Evolutionary conservation across 2,329 filamentous ascomycete genomes (phyloP), one percentile per base, ranked within the genome.

Genomic region (Pezicula radicicola): DNA sequence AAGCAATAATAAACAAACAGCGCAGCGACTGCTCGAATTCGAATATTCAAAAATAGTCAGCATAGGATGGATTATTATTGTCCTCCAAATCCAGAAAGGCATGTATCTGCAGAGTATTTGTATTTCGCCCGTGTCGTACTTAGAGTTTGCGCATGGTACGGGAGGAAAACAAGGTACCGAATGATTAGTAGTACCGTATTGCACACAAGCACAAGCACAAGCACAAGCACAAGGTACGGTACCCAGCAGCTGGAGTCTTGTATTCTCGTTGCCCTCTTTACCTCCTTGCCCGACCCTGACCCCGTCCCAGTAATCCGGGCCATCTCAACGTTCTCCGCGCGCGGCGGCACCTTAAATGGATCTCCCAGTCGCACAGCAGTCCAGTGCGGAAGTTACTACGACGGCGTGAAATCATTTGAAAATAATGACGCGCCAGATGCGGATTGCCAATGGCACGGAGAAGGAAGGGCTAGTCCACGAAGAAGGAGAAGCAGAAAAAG

Each of bases 271-370:
- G 30, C 8, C 30, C 30, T 33, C 30, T 13, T 33, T 33, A 2
- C 12, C 30, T 33, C 12, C 12, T 33, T 12, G 10, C 27, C 37
- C 37, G n/a, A 15, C 37, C 15, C 37, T 21, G n/a, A 13, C 42
- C 19, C 42, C 42, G 42, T 45, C 42, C 42, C 42, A 45, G 42
- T 28, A 30, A 45, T 45, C 42, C 27, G 42, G 42, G 27, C 21
- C 21, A 45, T 45, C 42, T 45, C 42, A 45, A 45, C 42, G 42
- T 45, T 30, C 42, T 25, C 18, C 18, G 40, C 25, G 40, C 40
- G n/a, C 18, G 18, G 18, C 40, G 9, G 13, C 40, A 42, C 25
- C 40, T 42, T 25, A 42, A 12, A 19, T 42, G 18, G 40, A 10
- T 21, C 18, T 13, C 25, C 10, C n/a, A 42, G n/a, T 42, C 40